Base-by-base conservation (phyloP, 768 basidiomycete genomes). In the Serendipita sp. region DNA sequence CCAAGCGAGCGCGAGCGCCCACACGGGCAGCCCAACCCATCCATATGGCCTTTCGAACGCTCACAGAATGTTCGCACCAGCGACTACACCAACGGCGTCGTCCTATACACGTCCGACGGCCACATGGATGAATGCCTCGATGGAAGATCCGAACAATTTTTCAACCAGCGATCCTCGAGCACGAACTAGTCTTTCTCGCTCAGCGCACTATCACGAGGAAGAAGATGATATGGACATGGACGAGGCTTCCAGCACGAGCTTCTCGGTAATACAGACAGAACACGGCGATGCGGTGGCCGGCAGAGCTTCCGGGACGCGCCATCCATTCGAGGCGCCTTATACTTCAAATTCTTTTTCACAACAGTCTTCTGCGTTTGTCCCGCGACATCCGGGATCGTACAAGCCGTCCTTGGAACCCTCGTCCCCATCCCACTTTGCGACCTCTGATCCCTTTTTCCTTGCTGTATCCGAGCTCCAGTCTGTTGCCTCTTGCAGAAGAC, bases 21-120 rank as follows among this genome's bases (percentile, higher is more conserved):
- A 53, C n/a, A 32, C 48, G 32, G 48, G 18, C 10, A 32, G 18
- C 18, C 18, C 48, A 10, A 32, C 48, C 32, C 18, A 18, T 53
- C 18, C 48, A 53, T 30, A n/a, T 60, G 35, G 16, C 56, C 7
- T 37, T 60, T 51, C 30, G 48, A 18, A 51, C 30, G 8, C 5
- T 51, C 48, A 18, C 16, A 51, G 48, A 51, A 51, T 51, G 24
- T 60, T 60, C 32, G 56, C 56, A 60, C 56, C 56, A 38, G 56
- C 56, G 35, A 60, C 56, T 32, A 60, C 56, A 16, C 56, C 56
- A 24, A 60, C 35, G 1, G 32, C 56, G 10, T 60, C 56, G 24
- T 37, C 56, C 32, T 60, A 51, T n/a, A 32, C 30, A 8, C 48
- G 56, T n/a, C 24, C 35, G 56, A 35, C 56, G 10, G 10, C 24